Percentiles rank a stretch among this genome's conserved stretches.
phyloP scores from a whole-genome alignment of 2,329 filamentous ascomycete species.

The Colletotrichum abscissum region DNA sequence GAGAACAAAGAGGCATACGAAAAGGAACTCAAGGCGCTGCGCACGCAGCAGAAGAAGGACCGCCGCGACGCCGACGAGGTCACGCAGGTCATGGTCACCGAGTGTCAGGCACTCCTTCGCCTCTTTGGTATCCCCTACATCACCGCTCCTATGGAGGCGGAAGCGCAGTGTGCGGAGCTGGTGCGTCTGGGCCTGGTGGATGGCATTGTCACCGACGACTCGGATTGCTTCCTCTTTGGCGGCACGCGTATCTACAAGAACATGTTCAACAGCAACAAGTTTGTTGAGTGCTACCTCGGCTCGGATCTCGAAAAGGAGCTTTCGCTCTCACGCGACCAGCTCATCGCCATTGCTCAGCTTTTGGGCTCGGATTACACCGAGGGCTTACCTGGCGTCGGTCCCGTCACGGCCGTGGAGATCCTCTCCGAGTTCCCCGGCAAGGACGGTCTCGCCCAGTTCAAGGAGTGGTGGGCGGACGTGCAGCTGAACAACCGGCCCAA shows the following conservation, averaged over 20 bases:
- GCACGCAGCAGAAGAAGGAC: conserved; percentile 96
- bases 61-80: conserved; percentile 96
- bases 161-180: conserved; percentile 95
- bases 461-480: conserved; percentile 86
- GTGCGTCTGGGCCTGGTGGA: conserved; percentile 90
- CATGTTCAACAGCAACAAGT: conserved; percentile 99
- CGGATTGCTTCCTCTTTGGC: conserved; percentile 95
- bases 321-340: conserved; percentile 83
- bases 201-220: conserved; percentile 97
- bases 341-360: conserved; percentile 91
- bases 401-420: conserved; percentile 94
- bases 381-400: conserved; percentile 88
- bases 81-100: conserved; percentile 93
- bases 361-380: conserved; percentile 96
- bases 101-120: conserved; percentile 90
- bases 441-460: conserved; percentile 77
- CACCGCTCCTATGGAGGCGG: conserved; percentile 98
- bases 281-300: conserved; percentile 93
- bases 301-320: conserved; percentile 90
- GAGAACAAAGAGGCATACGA: conserved; percentile 87
- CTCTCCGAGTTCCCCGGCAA: conserved; percentile 83
- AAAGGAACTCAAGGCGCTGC: conserved; percentile 84
- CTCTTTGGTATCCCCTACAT: conserved; percentile 97
- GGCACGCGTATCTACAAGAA: conserved; percentile 98
- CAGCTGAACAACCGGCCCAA: conserved; percentile 75